Conservation (phyloP, 768 basidiomycete species). For the Leccinum boreale region DNA sequence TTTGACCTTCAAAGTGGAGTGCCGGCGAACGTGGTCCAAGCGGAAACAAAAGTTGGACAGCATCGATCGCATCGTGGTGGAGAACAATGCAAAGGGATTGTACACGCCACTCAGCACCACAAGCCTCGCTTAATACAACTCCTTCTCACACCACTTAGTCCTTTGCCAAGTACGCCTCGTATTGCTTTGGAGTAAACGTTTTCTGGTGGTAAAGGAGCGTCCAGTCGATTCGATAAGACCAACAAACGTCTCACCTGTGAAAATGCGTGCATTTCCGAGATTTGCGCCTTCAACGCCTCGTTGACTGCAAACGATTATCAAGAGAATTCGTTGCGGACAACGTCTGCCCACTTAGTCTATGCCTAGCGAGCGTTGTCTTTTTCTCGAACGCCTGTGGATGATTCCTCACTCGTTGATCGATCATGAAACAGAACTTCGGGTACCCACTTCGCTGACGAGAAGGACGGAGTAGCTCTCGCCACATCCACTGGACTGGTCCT, state of each 20-base stretch:
- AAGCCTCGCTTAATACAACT: not conserved
- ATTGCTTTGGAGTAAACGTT: conserved; percentile 71
- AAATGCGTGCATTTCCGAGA: conserved; percentile 83
- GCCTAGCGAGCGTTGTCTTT: conserved; percentile 74
- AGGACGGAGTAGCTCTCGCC: conserved; percentile 74
- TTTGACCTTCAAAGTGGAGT: not conserved
- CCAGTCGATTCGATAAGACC: not conserved
- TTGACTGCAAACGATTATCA: conserved; percentile 52
- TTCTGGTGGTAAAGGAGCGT: conserved; percentile 41
- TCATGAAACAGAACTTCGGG: not conserved
- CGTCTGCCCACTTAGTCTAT: conserved; percentile 56
- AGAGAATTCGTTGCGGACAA: not conserved
- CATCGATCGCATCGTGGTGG: not conserved
- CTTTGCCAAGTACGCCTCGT: conserved; percentile 46
- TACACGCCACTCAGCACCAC: not conserved
- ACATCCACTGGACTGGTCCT: conserved; percentile 78
- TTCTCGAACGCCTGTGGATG: conserved; percentile 65
- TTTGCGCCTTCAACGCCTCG: conserved; percentile 67
- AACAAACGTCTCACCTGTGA: conserved; percentile 58
- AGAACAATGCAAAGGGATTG: conserved; percentile 7
- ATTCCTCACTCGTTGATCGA: not conserved
- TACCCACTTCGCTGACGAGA: conserved; percentile 70
- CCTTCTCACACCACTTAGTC: not conserved
- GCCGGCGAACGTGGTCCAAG: conserved; percentile 2
- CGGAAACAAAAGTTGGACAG: conserved; percentile 2